Evolutionary conservation across 208 protist species (phyloP), one percentile per base, ranked within the genome.

Genomic region (Wallacemonas sp.): DNA sequence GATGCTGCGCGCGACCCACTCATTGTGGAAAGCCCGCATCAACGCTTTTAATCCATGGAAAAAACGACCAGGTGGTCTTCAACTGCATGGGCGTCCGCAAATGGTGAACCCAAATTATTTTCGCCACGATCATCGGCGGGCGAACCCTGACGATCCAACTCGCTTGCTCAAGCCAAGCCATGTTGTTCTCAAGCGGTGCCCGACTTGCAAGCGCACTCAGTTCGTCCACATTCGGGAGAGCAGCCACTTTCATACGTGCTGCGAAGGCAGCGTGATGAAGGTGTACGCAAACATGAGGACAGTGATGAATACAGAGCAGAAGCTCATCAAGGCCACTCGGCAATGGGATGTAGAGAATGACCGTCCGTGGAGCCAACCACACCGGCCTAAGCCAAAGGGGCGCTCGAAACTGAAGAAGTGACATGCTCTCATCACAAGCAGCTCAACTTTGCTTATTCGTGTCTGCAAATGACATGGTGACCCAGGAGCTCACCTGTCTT

Each of bases 21-120:
- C 54, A 22, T 36, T 73, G 38, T 70, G 54, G 32, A 83, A 77
- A 48, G 74, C 86, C 0, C 73, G 75, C 11, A 76, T 95, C 14
- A 87, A 61, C 26, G 74, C 82, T 3, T 95, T 95, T 64, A 95
- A 89, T 61, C 90, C 90, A 54, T 95, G 90, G 87, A 95, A 93
- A 70, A 74, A 70, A 20, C 74, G 90, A 50, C 86, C 87, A 18
- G 68, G 67, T 44, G 90, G 90, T 11, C 52, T 95, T 18, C 57
- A 81, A 55, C 62, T 84, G 1, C 75, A 95, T 64, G 85, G 87
- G 1, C 80, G 87, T 12, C 90, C 90, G 4, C 90, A 95, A 67
- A 92, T 95, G 87, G 83, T 92, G 0, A 74, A 89, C 57, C 84
- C 84, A 23, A 32, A 49, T 2, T 80, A 85, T 57, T 92, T 91